Evolutionary conservation across 75 land plant genomes (phyloP).

Genomic region (Cunninghamia lanceolata): DNA sequence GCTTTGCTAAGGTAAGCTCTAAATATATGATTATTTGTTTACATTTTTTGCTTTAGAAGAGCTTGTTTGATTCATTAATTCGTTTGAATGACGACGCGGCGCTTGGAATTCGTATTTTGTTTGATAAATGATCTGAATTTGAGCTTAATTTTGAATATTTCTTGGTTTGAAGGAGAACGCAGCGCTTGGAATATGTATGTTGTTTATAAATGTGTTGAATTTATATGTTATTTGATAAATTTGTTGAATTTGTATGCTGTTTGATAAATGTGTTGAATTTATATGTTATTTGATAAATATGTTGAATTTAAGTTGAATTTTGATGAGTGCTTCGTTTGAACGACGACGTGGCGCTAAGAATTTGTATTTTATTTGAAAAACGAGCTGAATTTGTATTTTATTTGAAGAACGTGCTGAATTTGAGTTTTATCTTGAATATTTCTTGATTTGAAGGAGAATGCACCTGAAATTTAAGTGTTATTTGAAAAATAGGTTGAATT

Average conservation of each 20-base stretch:
- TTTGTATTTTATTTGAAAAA: too few relatives aligned
- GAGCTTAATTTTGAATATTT: background rate
- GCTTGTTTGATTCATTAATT: too few relatives aligned
- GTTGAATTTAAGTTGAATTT: too few relatives aligned
- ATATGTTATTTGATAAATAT: too few relatives aligned
- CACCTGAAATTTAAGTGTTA: background rate
- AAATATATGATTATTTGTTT: too few relatives aligned
- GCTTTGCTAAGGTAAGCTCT: slow-evolving; percentile 56
- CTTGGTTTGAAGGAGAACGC: background rate
- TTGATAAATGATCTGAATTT: background rate
- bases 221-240: too few relatives aligned
- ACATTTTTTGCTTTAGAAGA: too few relatives aligned
- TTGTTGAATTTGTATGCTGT: background rate
- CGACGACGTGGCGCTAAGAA: too few relatives aligned
- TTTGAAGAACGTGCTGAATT: background rate
- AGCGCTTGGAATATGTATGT: background rate
- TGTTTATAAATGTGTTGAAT: background rate
- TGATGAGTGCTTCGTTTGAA: too few relatives aligned
- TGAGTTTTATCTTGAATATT: background rate
- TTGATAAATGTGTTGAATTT: too few relatives aligned
- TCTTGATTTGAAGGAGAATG: background rate
- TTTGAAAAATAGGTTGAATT: background rate
- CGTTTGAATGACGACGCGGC: too few relatives aligned
- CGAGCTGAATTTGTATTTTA: background rate
- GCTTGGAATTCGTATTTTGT: too few relatives aligned